These are phyloP conservation scores for Eucalyptus erythrocorys DNA, from an alignment of 345 rosid genomes.

Conservation along the genomic window DNA sequence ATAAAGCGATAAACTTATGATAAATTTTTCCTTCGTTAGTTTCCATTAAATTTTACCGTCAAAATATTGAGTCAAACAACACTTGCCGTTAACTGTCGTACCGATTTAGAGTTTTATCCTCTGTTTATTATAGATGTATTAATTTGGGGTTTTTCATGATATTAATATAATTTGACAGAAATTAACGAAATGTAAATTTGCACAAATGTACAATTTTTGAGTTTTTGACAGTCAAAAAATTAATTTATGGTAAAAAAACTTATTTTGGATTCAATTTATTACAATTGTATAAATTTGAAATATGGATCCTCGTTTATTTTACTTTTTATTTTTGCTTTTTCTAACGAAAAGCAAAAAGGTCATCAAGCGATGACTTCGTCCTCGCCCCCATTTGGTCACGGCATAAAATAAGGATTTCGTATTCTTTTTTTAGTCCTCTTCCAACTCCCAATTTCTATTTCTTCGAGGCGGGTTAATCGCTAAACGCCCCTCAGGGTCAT, in stretches of 20 bases:
- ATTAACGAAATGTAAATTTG: too few species aligned
- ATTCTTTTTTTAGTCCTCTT: not conserved
- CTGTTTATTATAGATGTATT: rapidly evolving
- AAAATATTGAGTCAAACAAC: too few species aligned
- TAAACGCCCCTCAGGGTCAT: not conserved
- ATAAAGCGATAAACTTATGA: rapidly evolving
- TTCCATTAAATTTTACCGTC: rapidly evolving
- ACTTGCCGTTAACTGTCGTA: rapidly evolving
- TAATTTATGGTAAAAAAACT: too few species aligned
- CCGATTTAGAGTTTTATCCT: too few species aligned
- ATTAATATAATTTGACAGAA: rapidly evolving
- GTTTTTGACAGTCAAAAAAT: too few species aligned
- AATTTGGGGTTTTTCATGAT: rapidly evolving
- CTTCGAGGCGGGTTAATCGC: not conserved
- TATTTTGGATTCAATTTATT: too few species aligned
- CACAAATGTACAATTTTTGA: rapidly evolving
- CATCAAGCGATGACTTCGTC: not conserved
- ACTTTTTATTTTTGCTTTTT: not conserved
- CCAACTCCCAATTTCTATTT: not conserved
- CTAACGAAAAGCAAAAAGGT: not conserved
- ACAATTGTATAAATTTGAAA: too few species aligned
- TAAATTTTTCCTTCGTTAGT: too few species aligned
- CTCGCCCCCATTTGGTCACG: not conserved
- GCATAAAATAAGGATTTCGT: not conserved
- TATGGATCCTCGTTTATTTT: not conserved